A percentile compares a stretch with the other conserved stretches of the same genome.
These are phyloP conservation scores for Nigrospora osmanthi DNA, from an alignment of 2,329 filamentous ascomycete genomes.

Conservation along the genomic window DNA sequence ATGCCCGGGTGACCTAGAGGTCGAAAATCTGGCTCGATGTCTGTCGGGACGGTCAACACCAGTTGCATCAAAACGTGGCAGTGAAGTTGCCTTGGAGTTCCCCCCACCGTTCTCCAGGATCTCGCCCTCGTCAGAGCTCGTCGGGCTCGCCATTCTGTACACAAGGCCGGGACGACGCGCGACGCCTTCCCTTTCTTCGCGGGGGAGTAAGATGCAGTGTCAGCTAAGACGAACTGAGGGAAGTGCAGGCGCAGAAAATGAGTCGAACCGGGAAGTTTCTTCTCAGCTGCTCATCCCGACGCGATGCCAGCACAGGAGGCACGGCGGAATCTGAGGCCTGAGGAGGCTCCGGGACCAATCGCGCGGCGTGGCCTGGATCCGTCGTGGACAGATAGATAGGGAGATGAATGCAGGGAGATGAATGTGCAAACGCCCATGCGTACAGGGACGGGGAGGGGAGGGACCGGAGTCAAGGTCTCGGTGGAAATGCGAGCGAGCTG, in stretches of 20 bases:
- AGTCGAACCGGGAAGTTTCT: constrained; percentile 25
- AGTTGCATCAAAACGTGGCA: constrained; percentile 66
- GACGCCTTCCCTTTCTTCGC: constrained; percentile 14
- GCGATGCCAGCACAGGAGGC: constrained; percentile 4
- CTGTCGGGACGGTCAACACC: constrained; percentile 91
- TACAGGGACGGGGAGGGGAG: too few relatives aligned
- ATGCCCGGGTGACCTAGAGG: constrained; percentile 46
- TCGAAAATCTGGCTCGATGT: constrained; percentile 55
- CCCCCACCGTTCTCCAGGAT: constrained; percentile 65
- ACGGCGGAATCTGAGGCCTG: constrained; percentile 1
- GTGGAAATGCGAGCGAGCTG: too few relatives aligned
- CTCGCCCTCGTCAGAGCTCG: constrained; percentile 80
- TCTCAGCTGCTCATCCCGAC: constrained; percentile 18
- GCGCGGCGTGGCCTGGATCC: background rate
- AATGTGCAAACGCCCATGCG: too few relatives aligned
- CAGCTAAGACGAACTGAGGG: constrained; percentile 15
- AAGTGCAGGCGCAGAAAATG: constrained; percentile 20
- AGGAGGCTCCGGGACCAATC: background rate
- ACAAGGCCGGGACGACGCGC: background rate
- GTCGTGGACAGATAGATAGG: too few relatives aligned
- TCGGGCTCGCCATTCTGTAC: constrained; percentile 23
- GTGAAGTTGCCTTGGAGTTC: constrained; percentile 78
- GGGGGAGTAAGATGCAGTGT: constrained; percentile 13
- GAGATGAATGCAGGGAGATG: too few relatives aligned
- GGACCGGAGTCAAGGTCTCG: too few relatives aligned